Conservation (phyloP, 805 yeast species). For the Kuraishia hungarica region DNA sequence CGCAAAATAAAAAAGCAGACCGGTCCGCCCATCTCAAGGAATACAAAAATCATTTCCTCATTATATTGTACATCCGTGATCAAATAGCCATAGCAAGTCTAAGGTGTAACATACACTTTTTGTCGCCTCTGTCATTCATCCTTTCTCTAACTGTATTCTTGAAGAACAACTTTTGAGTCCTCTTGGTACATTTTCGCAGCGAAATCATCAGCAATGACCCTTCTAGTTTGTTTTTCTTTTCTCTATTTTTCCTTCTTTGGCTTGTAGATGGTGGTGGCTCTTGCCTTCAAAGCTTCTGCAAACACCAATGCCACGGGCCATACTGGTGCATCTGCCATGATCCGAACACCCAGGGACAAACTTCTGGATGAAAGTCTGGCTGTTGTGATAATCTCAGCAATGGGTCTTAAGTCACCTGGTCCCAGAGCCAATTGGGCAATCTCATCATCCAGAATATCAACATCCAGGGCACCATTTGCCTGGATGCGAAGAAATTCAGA, state of each 20-base stretch:
- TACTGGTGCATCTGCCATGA: conserved; percentile 76
- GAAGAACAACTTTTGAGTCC: no score
- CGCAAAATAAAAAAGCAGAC: not conserved
- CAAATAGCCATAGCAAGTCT: not conserved
- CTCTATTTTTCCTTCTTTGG: not conserved
- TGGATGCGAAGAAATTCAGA: conserved; percentile 50
- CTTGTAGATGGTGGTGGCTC: conserved; percentile 35
- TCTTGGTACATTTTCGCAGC: not conserved
- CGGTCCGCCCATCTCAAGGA: not conserved
- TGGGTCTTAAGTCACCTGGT: conserved; percentile 35
- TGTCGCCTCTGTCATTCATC: not conserved
- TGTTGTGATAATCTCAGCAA: conserved; percentile 35
- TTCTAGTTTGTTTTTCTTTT: not conserved
- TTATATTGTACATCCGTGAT: not conserved
- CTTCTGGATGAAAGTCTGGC: conserved; percentile 48
- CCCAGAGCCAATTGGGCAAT: conserved; percentile 38
- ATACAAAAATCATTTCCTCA: not conserved
- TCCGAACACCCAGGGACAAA: conserved; percentile 63
- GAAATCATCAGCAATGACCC: no score
- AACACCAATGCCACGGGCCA: conserved; percentile 78
- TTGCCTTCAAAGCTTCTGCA: conserved; percentile 69
- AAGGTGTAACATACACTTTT: not conserved
- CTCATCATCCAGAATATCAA: conserved; percentile 38
- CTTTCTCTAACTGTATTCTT: not conserved
- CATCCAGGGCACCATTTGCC: conserved; percentile 52